A percentile compares a stretch with the other conserved stretches of the same genome.
These are phyloP conservation scores for Fusarium sp. DNA, from an alignment of 2,329 filamentous ascomycete species.

Conservation along the genomic window DNA sequence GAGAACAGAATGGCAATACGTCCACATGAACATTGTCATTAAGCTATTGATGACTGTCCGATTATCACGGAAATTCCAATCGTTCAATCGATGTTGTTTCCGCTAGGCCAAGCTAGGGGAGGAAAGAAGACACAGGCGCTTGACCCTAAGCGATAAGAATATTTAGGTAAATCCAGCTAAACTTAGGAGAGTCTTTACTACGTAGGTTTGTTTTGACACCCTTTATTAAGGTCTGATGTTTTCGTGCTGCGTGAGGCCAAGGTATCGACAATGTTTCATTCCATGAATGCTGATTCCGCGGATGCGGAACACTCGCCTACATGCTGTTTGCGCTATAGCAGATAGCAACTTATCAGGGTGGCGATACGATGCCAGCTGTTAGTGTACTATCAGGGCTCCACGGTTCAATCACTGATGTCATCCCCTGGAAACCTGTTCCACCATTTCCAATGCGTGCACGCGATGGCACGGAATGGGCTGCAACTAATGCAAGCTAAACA, in stretches of 20 bases:
- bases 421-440: not conserved
- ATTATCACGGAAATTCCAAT: not conserved
- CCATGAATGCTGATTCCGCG: not conserved
- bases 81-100: not conserved
- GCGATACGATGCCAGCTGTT: not conserved
- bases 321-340: not conserved
- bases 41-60: not conserved
- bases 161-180: not conserved
- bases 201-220: not conserved
- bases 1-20: not conserved
- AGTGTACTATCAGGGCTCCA: not conserved
- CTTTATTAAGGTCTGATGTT: not conserved
- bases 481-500: conserved; percentile 9
- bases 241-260: not conserved
- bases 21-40: not conserved
- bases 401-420: not conserved
- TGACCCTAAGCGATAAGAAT: not conserved
- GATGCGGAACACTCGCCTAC: not conserved
- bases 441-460: not conserved
- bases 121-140: not conserved
- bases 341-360: fast-evolving
- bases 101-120: not conserved
- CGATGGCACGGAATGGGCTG: not conserved
- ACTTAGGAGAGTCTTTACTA: not conserved
- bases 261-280: not conserved